These are phyloP conservation scores for Magnolia changhungtana DNA, from an alignment of 164 flowering plant genomes.

Conservation along the genomic window DNA sequence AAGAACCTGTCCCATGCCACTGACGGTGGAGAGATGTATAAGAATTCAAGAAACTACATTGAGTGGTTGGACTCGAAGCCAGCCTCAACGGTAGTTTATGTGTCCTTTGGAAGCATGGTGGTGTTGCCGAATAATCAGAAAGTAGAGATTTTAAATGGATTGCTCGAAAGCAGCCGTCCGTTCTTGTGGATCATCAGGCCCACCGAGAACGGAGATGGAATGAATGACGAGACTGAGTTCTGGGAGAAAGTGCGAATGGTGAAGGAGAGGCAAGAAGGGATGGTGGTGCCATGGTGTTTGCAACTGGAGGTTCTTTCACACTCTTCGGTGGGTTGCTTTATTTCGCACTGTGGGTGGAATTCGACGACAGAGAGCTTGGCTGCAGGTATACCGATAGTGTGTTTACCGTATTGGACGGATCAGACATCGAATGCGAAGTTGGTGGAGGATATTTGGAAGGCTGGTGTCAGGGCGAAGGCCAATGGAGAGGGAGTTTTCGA, in stretches of 20 bases:
- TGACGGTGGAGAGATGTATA: slow-evolving; percentile 17
- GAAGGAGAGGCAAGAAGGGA: slow-evolving; percentile 10
- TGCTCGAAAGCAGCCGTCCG: slow-evolving; percentile 14
- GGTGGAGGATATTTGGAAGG: slow-evolving; percentile 7
- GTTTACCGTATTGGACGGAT: slow-evolving; percentile 8
- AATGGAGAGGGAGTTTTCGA: not conserved
- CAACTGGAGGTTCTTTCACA: slow-evolving; percentile 40
- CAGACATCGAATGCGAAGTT: slow-evolving; percentile 12
- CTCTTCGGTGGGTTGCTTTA: slow-evolving; percentile 32
- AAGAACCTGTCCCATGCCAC: slow-evolving; percentile 24
- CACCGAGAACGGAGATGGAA: not conserved
- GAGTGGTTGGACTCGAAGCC: slow-evolving; percentile 12
- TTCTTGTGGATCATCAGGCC: slow-evolving; percentile 27
- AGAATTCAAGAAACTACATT: not conserved
- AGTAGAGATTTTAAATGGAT: slow-evolving; percentile 20
- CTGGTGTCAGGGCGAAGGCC: slow-evolving; percentile 1
- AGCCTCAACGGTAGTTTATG: slow-evolving; percentile 10
- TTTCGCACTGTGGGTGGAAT: slow-evolving; percentile 51
- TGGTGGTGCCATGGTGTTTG: slow-evolving; percentile 37
- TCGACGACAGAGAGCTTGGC: slow-evolving; percentile 17
- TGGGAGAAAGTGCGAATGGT: not conserved
- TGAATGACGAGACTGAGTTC: not conserved
- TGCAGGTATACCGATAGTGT: slow-evolving; percentile 11
- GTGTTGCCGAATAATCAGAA: slow-evolving; percentile 10
- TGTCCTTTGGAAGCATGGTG: slow-evolving; percentile 7